Evolutionary conservation across 2,329 filamentous ascomycete genomes (phyloP).

Genomic region (Rhinocladiella mackenziei): DNA sequence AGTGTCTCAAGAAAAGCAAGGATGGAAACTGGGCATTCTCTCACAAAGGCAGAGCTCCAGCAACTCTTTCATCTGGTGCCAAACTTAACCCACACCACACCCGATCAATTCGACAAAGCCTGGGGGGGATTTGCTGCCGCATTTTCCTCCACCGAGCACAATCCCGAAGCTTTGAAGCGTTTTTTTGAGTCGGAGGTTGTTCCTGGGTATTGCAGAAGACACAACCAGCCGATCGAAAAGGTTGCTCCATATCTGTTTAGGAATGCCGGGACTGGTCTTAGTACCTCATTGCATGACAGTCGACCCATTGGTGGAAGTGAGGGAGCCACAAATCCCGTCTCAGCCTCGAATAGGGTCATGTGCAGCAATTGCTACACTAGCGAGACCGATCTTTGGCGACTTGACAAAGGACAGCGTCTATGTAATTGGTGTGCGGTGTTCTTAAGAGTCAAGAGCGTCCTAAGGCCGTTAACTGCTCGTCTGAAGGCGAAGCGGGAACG

Average conservation of each 20-base stretch:
- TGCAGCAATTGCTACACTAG: slow-evolving; percentile 20
- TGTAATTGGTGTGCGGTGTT: slow-evolving; percentile 16
- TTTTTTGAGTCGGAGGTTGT: slow-evolving; percentile 24
- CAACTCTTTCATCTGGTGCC: slow-evolving; percentile 28
- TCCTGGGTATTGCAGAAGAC: slow-evolving; percentile 26
- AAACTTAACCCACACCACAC: slow-evolving; percentile 25
- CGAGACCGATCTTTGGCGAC: slow-evolving; percentile 9
- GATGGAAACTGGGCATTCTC: too few relatives aligned
- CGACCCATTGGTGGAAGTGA: not conserved
- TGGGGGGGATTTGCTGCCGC: slow-evolving; percentile 31
- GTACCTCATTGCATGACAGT: too few relatives aligned
- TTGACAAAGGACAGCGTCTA: slow-evolving; percentile 9
- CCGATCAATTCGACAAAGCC: slow-evolving; percentile 21
- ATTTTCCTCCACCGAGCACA: slow-evolving; percentile 16
- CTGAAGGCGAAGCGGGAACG: not conserved
- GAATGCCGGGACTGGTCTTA: not conserved
- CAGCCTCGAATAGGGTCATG: slow-evolving; percentile 1
- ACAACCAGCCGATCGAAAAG: slow-evolving; percentile 12
- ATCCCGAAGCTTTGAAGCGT: slow-evolving; percentile 23
- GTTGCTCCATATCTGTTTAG: slow-evolving; percentile 15
- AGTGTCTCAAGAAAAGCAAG: not conserved
- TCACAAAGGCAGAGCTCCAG: not conserved
- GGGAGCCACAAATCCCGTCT: not conserved
- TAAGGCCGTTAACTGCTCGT: slow-evolving; percentile 9
- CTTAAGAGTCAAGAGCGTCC: slow-evolving; percentile 11